These are phyloP conservation scores for Hortiboletus rubellus DNA, from an alignment of 1,284 basidiomycete species.

Conservation along the genomic window DNA sequence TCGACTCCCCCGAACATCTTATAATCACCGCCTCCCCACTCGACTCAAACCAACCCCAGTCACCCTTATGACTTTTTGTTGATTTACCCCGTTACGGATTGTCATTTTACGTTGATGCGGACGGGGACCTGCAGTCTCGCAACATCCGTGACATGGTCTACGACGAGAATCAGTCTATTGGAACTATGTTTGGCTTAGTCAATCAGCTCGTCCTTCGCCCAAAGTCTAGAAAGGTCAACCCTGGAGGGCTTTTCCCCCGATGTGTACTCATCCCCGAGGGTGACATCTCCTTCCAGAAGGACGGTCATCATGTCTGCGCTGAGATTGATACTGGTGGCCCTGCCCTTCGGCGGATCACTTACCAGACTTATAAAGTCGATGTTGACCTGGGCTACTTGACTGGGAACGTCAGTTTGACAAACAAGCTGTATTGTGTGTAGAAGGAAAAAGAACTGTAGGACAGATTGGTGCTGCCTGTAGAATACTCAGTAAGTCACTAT, in stretches of 20 bases:
- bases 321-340: conserved; percentile 19
- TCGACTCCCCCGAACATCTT: conserved; percentile 35
- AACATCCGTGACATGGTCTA: conserved; percentile 23
- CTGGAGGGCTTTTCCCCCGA: conserved; percentile 18
- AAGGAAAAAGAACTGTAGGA: no score
- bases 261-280: conserved; percentile 46
- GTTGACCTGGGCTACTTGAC: conserved; percentile 39
- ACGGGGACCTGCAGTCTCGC: conserved; percentile 29
- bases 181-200: conserved; percentile 30
- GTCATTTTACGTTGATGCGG: conserved; percentile 32
- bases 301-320: conserved; percentile 28
- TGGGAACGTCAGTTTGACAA: conserved; percentile 36
- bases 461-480: no score
- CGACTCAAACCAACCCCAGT: conserved; percentile 8
- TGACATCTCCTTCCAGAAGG: conserved; percentile 21
- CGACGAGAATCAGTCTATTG: conserved; percentile 26
- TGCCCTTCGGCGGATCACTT: conserved; percentile 19
- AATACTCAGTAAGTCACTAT: no score
- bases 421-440: conserved; percentile 40
- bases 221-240: conserved; percentile 1
- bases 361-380: conserved; percentile 43
- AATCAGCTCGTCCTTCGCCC: conserved; percentile 43
- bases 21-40: conserved; percentile 15
- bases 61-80: conserved; percentile 29
- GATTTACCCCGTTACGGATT: conserved; percentile 43